phyloP scores from a whole-genome alignment of 306 rosid species.

The Citrullus colocynthis region DNA sequence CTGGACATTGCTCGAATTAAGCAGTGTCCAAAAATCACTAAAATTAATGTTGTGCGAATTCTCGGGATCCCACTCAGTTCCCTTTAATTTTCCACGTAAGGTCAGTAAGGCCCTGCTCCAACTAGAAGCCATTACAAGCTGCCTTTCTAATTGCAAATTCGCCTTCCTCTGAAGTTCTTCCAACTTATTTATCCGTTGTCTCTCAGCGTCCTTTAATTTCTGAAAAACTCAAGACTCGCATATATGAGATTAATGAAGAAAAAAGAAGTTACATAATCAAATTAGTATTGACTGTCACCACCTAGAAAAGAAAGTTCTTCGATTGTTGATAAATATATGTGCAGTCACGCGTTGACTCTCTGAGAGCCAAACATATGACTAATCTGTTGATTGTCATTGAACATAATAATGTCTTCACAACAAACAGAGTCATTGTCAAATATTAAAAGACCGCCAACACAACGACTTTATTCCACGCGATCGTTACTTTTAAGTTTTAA shows the following conservation, averaged over 20 bases:
- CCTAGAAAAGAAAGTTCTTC: neutral
- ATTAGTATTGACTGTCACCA: neutral
- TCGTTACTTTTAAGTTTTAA: neutral
- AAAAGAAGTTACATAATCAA: neutral
- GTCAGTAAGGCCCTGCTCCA: constrained; percentile 78
- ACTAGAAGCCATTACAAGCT: constrained; percentile 85
- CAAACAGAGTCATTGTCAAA: neutral
- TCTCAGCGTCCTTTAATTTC: constrained; percentile 72
- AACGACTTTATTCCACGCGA: neutral
- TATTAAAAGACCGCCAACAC: neutral
- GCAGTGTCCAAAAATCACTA: constrained; percentile 73
- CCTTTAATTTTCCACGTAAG: constrained; percentile 67
- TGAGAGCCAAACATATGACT: neutral
- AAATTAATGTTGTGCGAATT: constrained; percentile 70
- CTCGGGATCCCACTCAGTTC: constrained; percentile 93
- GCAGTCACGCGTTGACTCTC: neutral
- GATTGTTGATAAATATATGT: neutral
- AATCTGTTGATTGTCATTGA: neutral
- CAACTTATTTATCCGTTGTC: constrained; percentile 53
- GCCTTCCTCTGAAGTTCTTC: constrained; percentile 76
- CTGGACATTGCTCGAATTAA: constrained; percentile 65
- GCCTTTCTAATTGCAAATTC: constrained; percentile 82
- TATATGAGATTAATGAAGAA: neutral
- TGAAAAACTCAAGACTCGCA: constrained; percentile 20
- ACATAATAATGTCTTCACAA: neutral